phyloP scores from a whole-genome alignment of 1,284 basidiomycete genomes.

The Apiotrichum akiyoshidainum region DNA sequence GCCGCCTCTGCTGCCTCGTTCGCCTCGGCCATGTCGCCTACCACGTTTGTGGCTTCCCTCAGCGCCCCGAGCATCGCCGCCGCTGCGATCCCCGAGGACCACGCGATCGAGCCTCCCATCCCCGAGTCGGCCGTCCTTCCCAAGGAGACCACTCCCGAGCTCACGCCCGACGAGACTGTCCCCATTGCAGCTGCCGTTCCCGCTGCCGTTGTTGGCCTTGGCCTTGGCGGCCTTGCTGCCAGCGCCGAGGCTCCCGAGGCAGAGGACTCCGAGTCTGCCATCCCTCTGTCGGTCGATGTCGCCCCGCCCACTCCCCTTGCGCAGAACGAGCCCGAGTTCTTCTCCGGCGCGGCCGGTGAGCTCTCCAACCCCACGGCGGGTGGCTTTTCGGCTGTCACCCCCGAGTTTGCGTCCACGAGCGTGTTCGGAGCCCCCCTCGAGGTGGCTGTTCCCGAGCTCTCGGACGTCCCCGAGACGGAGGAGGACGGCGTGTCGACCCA shows the following conservation, averaged over 20 bases:
- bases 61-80: neutral
- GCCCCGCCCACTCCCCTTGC: conserved; percentile 1
- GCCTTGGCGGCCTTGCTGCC: neutral
- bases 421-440: neutral
- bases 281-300: neutral
- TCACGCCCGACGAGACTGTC: neutral
- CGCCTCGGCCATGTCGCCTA: neutral
- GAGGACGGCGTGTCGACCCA: neutral
- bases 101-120: neutral
- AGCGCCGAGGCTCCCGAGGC: neutral
- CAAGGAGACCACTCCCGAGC: neutral
- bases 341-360: neutral
- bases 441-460: neutral
- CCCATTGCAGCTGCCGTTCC: neutral
- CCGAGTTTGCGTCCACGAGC: neutral
- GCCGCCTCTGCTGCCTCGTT: neutral
- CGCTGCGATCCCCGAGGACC: neutral
- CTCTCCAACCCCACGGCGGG: neutral
- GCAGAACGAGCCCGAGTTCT: neutral
- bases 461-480: neutral
- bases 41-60: neutral
- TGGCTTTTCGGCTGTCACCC: conserved; percentile 4
- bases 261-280: no score
- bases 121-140: conserved; percentile 3
- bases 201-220: neutral